These are phyloP conservation scores for Vitis cinerea DNA, from an alignment of 164 flowering plant genomes.

Conservation along the genomic window DNA sequence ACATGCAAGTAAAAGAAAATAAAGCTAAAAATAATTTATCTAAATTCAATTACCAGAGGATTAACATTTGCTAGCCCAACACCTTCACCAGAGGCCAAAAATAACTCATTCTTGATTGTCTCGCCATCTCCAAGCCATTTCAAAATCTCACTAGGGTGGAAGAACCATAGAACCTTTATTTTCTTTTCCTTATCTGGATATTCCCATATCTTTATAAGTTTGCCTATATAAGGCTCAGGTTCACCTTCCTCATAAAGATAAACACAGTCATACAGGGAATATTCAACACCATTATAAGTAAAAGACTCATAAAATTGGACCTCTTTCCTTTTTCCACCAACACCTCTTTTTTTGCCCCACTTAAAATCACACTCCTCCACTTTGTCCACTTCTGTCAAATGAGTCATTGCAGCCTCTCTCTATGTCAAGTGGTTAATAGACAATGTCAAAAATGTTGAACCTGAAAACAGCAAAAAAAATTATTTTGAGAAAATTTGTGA, in stretches of 20 bases:
- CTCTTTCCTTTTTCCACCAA: conserved; percentile 56
- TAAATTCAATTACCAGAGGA: conserved; percentile 60
- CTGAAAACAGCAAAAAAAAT: background rate
- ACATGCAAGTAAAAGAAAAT: background rate
- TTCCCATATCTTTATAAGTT: conserved; percentile 77
- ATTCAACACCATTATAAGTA: conserved; percentile 72
- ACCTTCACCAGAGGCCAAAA: conserved; percentile 84
- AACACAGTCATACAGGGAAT: conserved; percentile 61
- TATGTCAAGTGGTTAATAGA: background rate
- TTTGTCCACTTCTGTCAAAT: conserved; percentile 25
- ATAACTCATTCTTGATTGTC: conserved; percentile 55
- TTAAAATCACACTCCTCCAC: conserved; percentile 46
- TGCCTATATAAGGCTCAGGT: conserved; percentile 70
- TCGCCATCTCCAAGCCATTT: conserved; percentile 34
- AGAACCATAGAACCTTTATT: conserved; percentile 80
- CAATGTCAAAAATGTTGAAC: background rate
- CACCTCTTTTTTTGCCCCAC: conserved; percentile 77
- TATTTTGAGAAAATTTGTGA: too few species aligned
- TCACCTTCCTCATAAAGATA: conserved; percentile 54
- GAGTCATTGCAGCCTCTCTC: conserved; percentile 20
- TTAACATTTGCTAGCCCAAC: conserved; percentile 62
- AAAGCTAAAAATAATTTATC: background rate
- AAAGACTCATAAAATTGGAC: conserved; percentile 79
- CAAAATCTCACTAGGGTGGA: conserved; percentile 58
- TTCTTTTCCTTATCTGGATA: conserved; percentile 33